phyloP scores from a whole-genome alignment of 176 grass and related monocot genomes.

The Carex cristatella region DNA sequence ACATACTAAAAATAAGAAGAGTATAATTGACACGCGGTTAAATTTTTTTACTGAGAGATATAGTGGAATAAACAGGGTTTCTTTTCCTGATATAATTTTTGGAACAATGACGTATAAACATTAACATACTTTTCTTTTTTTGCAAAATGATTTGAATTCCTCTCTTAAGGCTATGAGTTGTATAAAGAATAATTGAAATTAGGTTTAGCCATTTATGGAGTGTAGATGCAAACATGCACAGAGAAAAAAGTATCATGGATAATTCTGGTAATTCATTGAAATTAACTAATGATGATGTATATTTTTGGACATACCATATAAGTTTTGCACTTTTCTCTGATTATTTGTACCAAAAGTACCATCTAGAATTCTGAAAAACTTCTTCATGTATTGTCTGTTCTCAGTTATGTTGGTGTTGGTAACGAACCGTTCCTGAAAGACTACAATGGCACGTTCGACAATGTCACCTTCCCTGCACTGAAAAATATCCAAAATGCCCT shows the following conservation, averaged over 20 bases:
- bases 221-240: background rate
- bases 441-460: conserved; percentile 46
- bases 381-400: background rate
- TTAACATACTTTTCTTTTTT: background rate
- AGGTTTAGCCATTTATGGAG: background rate
- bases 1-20: background rate
- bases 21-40: background rate
- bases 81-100: background rate
- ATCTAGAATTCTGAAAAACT: background rate
- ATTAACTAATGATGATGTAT: background rate
- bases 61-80: background rate
- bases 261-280: background rate
- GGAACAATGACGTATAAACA: background rate
- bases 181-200: background rate
- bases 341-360: background rate
- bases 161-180: background rate
- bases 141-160: background rate
- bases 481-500: conserved; percentile 67
- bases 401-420: conserved; percentile 51
- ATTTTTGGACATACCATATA: background rate
- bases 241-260: background rate
- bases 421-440: conserved; percentile 73
- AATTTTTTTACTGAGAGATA: background rate
- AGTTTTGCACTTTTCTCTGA: background rate
- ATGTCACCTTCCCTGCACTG: conserved; percentile 56